Percentiles rank a stretch among this genome's conserved stretches.
Evolutionary conservation across 441 rosid species (phyloP).

Genomic region (Gossypium schwendimanii): DNA sequence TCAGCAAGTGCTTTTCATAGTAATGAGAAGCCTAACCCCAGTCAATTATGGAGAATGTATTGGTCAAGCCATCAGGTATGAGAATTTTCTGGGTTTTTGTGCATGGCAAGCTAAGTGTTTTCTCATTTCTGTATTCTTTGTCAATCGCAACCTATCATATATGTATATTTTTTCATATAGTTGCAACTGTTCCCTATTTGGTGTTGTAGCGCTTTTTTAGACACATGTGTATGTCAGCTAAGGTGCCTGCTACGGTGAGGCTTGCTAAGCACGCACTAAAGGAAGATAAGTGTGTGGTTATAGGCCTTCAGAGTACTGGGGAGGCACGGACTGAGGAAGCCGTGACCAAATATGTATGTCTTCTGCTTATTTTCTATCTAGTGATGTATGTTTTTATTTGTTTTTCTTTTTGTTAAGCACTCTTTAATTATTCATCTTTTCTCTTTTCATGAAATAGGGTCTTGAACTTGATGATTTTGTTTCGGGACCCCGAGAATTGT

Average conservation of each 20-base stretch:
- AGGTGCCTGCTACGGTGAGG: constrained; percentile 91
- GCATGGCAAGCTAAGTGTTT: not conserved
- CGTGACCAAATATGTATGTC: constrained; percentile 87
- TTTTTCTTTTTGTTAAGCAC: constrained; percentile 9
- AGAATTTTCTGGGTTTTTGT: constrained; percentile 15
- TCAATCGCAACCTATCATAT: not conserved
- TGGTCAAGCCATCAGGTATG: constrained; percentile 99
- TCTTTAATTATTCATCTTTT: constrained; percentile 7
- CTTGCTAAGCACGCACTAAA: constrained; percentile 74
- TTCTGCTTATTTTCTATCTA: constrained; percentile 16
- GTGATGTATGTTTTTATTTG: constrained; percentile 6
- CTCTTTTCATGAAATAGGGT: constrained; percentile 44
- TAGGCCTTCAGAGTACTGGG: constrained; percentile 99
- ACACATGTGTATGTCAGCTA: constrained; percentile 98
- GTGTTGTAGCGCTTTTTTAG: constrained; percentile 88
- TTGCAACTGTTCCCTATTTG: constrained; percentile 18
- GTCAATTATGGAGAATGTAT: constrained; percentile 95
- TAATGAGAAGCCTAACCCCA: constrained; percentile 70
- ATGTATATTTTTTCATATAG: constrained; percentile 9
- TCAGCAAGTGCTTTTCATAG: constrained; percentile 83
- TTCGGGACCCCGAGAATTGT: constrained; percentile 96
- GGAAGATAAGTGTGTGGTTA: constrained; percentile 82
- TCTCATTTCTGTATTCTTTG: not conserved
- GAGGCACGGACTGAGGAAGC: constrained; percentile 99
- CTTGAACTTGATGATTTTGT: constrained; percentile 97